Evolutionary conservation across 1,284 basidiomycete genomes (phyloP).

Genomic region (Lignosus rhinocerotis): DNA sequence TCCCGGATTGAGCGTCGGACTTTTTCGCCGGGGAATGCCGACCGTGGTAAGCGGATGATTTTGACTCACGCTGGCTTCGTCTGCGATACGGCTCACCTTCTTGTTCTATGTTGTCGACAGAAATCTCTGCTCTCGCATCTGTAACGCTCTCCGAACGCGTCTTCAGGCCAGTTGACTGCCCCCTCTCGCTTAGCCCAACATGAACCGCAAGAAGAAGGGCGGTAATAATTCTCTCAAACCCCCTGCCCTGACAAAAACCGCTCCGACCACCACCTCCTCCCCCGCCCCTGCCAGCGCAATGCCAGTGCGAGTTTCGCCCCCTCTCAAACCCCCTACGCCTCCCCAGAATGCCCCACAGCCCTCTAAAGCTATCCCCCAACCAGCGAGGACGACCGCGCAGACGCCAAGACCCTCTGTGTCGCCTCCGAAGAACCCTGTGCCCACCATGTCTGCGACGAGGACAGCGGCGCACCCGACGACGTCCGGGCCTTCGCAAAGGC

Average conservation of each 20-base stretch:
- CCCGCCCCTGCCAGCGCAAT: neutral
- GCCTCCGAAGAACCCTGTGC: constrained; percentile 13
- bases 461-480: constrained; percentile 1
- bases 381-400: constrained; percentile 9
- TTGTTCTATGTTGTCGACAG: constrained; percentile 24
- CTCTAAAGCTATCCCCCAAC: constrained; percentile 10
- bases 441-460: constrained; percentile 4
- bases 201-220: constrained; percentile 22
- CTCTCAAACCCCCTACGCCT: constrained; percentile 11
- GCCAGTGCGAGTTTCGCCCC: constrained; percentile 17
- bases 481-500: constrained; percentile 8
- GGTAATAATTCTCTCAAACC: constrained; percentile 16
- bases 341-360: constrained; percentile 13
- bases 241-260: constrained; percentile 18
- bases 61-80: constrained; percentile 13
- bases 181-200: constrained; percentile 14
- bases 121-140: constrained; percentile 21
- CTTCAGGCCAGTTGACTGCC: constrained; percentile 10
- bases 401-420: constrained; percentile 15
- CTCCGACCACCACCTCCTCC: neutral
- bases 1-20: constrained; percentile 10
- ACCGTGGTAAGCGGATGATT: constrained; percentile 18
- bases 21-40: constrained; percentile 21
- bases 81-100: constrained; percentile 4
- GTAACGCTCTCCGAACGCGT: constrained; percentile 18